Evolutionary conservation across 352 stramenopile genomes (phyloP), one percentile per base, ranked within the genome.

Genomic region (Pilasporangium apinafurcum): DNA sequence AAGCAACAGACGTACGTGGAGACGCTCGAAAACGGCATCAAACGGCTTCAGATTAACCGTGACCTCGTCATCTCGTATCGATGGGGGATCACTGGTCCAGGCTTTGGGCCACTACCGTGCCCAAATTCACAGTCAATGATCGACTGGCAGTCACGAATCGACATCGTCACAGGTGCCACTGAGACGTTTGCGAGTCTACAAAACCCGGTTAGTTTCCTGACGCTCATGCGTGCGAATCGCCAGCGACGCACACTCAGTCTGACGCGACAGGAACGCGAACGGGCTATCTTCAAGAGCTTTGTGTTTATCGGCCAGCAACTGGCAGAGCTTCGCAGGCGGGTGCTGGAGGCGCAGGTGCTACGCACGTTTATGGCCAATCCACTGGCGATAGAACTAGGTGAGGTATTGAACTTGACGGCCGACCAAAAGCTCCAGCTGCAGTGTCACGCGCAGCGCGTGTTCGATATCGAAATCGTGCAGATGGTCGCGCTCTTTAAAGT

Each of bases 1-100:
- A 94, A 94, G 52, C 82, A 94, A 54, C 82, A 94, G 45, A 87
- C 79, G 25, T 92, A 94, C 45, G 82, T 94, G 17, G 82, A 92
- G 51, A 80, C 80, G 21, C 59, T 94, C 9, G 82, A 94, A 51
- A 87, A 84, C 24, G 79, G 82, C 27, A 94, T 94, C 57, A 89
- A 94, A 53, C 72, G 79, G 0, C 53, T 94, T 18, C 82, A 94
- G 51, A 82, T 94, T 40, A 89, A 88, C 45, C 69, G 77, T 9
- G 79, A 94, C 37, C 40, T 85, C 1, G 65, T 94, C 16, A 51
- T 62, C 1, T 73, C 73, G 22, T 89, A 92, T 50, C 71, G 55
- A 34, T 94, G 80, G 80, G 82, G 81, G 18, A 40, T 88, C 20
- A 80, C 64, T 12, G 65, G 57, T 8, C 67, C 60, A 8, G 66